These are phyloP conservation scores for Gnaphalium uliginosum DNA, from an alignment of 129 eudicot species.

Conservation along the genomic window DNA sequence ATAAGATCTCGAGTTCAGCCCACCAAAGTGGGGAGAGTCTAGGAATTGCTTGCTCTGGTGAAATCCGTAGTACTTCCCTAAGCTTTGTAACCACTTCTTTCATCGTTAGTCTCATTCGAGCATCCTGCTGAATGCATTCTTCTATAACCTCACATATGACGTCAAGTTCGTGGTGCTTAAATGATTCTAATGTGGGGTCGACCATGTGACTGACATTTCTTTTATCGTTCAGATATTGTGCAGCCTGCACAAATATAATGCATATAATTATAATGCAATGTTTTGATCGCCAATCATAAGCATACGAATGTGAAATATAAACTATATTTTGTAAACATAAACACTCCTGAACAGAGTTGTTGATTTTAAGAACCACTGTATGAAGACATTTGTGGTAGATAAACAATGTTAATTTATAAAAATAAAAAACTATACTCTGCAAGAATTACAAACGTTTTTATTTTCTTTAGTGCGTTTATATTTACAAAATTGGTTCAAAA, in stretches of 20 bases:
- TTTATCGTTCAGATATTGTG: conserved; percentile 50
- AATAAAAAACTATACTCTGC: too few species aligned
- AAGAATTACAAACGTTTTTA: too few species aligned
- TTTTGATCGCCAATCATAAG: background rate
- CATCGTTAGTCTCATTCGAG: conserved; percentile 62
- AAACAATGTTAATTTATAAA: too few species aligned
- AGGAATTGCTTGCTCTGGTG: conserved; percentile 81
- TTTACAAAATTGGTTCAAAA: too few species aligned
- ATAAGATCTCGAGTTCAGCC: conserved; percentile 96
- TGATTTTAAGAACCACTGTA: too few species aligned
- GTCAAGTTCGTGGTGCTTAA: conserved; percentile 59
- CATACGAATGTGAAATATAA: too few species aligned
- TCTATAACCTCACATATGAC: conserved; percentile 60
- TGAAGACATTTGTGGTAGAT: too few species aligned
- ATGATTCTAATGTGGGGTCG: conserved; percentile 67
- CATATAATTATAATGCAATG: background rate
- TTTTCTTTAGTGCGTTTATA: too few species aligned
- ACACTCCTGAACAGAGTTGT: too few species aligned
- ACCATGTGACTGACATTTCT: conserved; percentile 35
- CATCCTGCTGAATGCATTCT: conserved; percentile 64
- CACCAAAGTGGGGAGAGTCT: conserved; percentile 96
- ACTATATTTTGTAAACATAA: too few species aligned
- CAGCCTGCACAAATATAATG: conserved; percentile 41
- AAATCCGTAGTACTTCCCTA: conserved; percentile 49
- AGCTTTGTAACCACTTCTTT: conserved; percentile 50